phyloP scores from a whole-genome alignment of 306 rosid genomes.

The Heteromeles arbutifolia region DNA sequence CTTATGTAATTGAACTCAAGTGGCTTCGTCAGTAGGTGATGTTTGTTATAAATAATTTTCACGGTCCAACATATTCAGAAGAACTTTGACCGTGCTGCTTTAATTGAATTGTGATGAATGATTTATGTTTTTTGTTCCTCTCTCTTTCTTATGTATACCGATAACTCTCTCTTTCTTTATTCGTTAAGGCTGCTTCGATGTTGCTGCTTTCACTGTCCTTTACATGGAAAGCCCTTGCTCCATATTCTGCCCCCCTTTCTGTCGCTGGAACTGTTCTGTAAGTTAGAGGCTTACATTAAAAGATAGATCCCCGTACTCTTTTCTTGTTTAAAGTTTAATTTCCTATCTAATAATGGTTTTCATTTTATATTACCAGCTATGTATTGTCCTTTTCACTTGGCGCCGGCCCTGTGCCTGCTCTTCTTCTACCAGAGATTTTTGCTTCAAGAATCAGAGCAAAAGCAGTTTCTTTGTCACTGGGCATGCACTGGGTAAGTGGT shows the following conservation, averaged over 20 bases:
- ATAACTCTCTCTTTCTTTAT: not conserved
- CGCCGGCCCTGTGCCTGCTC: slow-evolving; percentile 98
- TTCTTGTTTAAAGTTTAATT: not conserved
- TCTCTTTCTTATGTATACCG: not conserved
- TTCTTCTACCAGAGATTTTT: slow-evolving; percentile 95
- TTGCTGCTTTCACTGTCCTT: slow-evolving; percentile 80
- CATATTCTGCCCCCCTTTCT: slow-evolving; percentile 76
- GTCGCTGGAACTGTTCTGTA: slow-evolving; percentile 94
- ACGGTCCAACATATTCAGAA: not conserved
- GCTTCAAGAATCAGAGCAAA: slow-evolving; percentile 96
- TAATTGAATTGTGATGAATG: slow-evolving; percentile 3
- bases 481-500: slow-evolving; percentile 92
- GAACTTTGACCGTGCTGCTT: not conserved
- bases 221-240: slow-evolving; percentile 75
- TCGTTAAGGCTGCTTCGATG: slow-evolving; percentile 85
- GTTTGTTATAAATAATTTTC: not conserved
- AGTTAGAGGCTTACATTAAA: slow-evolving; percentile 24
- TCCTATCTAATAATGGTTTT: not conserved
- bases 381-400: slow-evolving; percentile 96
- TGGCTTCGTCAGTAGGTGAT: not conserved
- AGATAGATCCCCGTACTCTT: not conserved
- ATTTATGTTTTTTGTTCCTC: slow-evolving; percentile 10
- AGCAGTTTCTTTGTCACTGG: slow-evolving; percentile 87
- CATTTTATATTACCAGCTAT: slow-evolving; percentile 43
- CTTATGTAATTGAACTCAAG: not conserved